Evolutionary conservation across 768 basidiomycete species (phyloP), one percentile per base, ranked within the genome.

Genomic region (Podaxis rugospora): DNA sequence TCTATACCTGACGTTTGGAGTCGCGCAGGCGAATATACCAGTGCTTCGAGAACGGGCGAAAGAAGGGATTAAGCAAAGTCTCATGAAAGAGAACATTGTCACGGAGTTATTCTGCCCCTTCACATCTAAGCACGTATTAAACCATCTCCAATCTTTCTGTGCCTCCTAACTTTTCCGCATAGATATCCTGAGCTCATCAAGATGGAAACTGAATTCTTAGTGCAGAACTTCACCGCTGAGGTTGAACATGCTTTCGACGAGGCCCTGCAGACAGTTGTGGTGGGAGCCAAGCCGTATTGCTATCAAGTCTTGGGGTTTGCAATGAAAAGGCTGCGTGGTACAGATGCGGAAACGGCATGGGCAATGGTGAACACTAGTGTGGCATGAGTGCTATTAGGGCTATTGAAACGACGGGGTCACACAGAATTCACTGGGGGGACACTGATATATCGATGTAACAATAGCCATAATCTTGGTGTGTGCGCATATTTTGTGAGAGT

Each of bases 71-170:
- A 28, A 44, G 14, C 6, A 28, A 6, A 32, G 49, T 16, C 21
- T 65, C 3, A 57, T 42, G 13, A 35, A 64, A 7, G 42, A 49
- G 36, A 66, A 63, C 39, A 54, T 62, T n/a, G 35, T 66, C 28
- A 11, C 52, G 7, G 65, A 66, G 21, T 46, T 61, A 23, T 63
- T 66, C 50, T 57, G 49, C 1, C 37, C 42, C 21, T 64, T 63
- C 42, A 55, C 63, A 3, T 56, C 55, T 3, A 50, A 44, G 63
- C 60, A 44, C 42, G 58, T 44, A 23, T 42, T 6, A 36, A 5
- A 13, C n/a, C 4, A 21, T 23, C 9, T 16, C 25, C 28, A 32
- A 28, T 23, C 6, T 18, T 32, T 32, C 32, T 9, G 9, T 32
- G 32, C 7, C 32, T 32, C 9, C 32, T 44, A 44, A 44, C 18